Base-by-base conservation (phyloP, 2,329 filamentous ascomycete genomes). In the Aspergillus niger region DNA sequence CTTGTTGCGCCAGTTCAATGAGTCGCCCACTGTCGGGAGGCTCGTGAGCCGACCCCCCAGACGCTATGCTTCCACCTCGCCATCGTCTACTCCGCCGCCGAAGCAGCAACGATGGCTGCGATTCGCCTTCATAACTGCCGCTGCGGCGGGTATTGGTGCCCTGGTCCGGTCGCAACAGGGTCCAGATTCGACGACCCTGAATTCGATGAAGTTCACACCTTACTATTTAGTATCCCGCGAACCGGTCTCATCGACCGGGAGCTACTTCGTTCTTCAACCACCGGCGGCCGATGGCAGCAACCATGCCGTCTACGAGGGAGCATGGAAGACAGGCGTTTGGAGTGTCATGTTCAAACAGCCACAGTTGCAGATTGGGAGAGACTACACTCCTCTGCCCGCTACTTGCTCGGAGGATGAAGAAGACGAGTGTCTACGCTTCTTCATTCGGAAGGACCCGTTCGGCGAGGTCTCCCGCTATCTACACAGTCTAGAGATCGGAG, bases 311-410 rank as follows among this genome's bases (percentile, higher is more conserved):
- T 81, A 83, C 59, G 69, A 74, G 4, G 67, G 77, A 10, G 81
- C 81, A 24, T 89, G 86, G 85, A 76, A 77, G 47, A 81, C 85
- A 58, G 89, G 90, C 4, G 83, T 96, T 44, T 96, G 92, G 90
- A 92, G 89, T 64, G 89, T 98, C 36, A 90, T 97, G 79, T 87
- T 97, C 72, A 97, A 96, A 79, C 95, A 98, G 78, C 95, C 95
- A 2, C 89, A 97, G 74, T 79, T 98, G 59, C 93, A 97, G 77
- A 96, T 99, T 68, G 91, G 91, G 47, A 82, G 95, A 63, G 88
- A 92, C 60, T 99, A 99, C 77, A 98, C 95, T 3, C 92, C 94
- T 0, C 80, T 99, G 0, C 94, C 71, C 5, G 61, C 66, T 39
- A 69, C 64, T 15, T 67, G 69, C 2, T 59, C 65, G 13, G 67